Conservation (phyloP, 768 basidiomycete species). For the Tephrocybe sp. region DNA sequence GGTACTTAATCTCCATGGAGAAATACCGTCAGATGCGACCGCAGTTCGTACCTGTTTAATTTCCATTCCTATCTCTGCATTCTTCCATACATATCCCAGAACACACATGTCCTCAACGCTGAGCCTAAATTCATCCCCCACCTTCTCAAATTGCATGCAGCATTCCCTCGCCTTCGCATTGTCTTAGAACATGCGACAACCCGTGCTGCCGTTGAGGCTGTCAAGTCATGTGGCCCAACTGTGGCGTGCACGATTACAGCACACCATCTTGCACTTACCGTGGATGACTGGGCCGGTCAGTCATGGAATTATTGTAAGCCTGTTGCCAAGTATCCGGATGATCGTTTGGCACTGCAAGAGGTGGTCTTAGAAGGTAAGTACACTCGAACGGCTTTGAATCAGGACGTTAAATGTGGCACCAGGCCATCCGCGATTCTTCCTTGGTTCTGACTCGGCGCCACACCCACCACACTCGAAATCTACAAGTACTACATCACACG, state of each 20-base stretch:
- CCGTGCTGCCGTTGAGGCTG: slow-evolving; percentile 83
- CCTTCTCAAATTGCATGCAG: slow-evolving; percentile 71
- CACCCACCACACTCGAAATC: slow-evolving; percentile 73
- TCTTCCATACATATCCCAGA: slow-evolving; percentile 38
- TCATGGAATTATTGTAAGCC: slow-evolving; percentile 97
- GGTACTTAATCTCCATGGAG: slow-evolving; percentile 96
- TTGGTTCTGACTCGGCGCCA: slow-evolving; percentile 96
- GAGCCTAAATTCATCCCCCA: slow-evolving; percentile 89
- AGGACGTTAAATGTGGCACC: slow-evolving; percentile 1
- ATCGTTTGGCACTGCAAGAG: slow-evolving; percentile 76
- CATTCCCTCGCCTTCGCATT: slow-evolving; percentile 89
- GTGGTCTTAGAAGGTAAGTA: slow-evolving; percentile 70
- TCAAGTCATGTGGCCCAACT: slow-evolving; percentile 72
- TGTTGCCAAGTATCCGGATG: slow-evolving; percentile 93
- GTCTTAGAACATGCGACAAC: slow-evolving; percentile 98
- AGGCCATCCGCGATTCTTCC: slow-evolving; percentile 95
- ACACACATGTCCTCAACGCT: slow-evolving; percentile 91
- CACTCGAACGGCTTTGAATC: not conserved
- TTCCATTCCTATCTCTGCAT: not conserved
- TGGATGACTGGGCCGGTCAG: slow-evolving; percentile 97
- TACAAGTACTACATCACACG: slow-evolving; percentile 60
- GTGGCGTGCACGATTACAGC: slow-evolving; percentile 97
- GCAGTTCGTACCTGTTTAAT: slow-evolving; percentile 40
- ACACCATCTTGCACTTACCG: slow-evolving; percentile 90
- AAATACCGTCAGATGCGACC: slow-evolving; percentile 83